A percentile compares a stretch with the other conserved stretches of the same genome.
These are phyloP conservation scores for Globisporangium middletonii DNA, from an alignment of 352 stramenopile genomes.

Conservation along the genomic window DNA sequence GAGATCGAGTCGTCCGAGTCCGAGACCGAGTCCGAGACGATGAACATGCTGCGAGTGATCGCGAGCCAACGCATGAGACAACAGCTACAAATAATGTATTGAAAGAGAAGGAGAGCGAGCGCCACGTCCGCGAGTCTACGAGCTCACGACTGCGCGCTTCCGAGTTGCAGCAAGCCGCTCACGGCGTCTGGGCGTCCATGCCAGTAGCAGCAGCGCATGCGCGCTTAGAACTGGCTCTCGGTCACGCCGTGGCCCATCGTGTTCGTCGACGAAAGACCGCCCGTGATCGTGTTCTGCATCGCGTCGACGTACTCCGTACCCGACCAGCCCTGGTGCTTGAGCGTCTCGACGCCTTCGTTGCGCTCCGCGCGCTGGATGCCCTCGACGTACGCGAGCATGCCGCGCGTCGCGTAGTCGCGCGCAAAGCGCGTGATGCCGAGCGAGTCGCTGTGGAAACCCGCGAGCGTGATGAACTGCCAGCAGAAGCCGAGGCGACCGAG, in stretches of 20 bases:
- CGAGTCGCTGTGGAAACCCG: conserved; percentile 97
- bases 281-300: conserved; percentile 94
- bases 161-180: no score
- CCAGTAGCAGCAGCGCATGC: no score
- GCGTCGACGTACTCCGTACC: conserved; percentile 96
- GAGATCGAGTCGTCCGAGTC: no score
- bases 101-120: neutral
- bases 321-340: conserved; percentile 98
- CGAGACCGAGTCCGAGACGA: no score
- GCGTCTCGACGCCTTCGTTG: conserved; percentile 91
- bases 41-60: neutral
- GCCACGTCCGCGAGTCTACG: no score
- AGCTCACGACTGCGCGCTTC: no score
- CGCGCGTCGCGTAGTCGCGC: conserved; percentile 87
- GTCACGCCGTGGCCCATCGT: conserved; percentile 97
- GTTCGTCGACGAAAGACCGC: conserved; percentile 94
- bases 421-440: conserved; percentile 95
- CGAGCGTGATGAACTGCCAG: conserved; percentile 99
- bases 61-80: neutral
- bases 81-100: neutral
- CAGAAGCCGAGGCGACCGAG: conserved; percentile 94
- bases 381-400: conserved; percentile 96
- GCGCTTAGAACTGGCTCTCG: conserved; percentile 93
- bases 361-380: conserved; percentile 95
- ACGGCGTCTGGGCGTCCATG: no score